phyloP scores from a whole-genome alignment of 2,329 filamentous ascomycete species.

The Hawksworthiomyces lignivorus region DNA sequence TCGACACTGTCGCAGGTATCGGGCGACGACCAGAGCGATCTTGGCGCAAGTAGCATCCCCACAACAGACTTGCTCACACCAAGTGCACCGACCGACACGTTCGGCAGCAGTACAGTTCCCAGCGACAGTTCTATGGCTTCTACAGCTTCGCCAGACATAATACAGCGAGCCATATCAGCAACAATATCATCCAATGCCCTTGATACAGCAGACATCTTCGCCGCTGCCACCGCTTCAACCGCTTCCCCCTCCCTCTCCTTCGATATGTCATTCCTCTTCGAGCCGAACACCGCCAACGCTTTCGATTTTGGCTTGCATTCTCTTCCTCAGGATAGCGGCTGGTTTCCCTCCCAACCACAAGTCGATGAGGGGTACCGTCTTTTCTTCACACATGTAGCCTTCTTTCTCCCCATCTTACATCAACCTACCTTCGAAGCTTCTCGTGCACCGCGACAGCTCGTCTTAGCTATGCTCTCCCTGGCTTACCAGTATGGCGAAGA shows the following conservation, averaged over 20 bases:
- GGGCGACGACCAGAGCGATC: no score
- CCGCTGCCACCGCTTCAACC: no score
- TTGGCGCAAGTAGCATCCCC: no score
- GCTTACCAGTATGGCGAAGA: constrained; percentile 31
- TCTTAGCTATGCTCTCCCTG: constrained; percentile 29
- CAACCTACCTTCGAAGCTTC: constrained; percentile 26
- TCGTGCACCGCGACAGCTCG: constrained; percentile 18
- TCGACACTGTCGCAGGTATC: no score
- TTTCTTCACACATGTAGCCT: constrained; percentile 28
- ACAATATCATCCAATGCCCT: no score
- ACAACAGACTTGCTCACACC: no score
- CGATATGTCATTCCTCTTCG: neutral
- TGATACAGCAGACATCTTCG: no score
- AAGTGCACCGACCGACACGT: no score
- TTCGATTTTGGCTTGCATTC: constrained; percentile 8
- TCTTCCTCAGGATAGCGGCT: constrained; percentile 19
- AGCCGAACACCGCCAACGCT: neutral
- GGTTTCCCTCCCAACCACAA: constrained; percentile 24
- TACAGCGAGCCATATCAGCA: no score
- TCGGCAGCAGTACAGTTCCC: no score
- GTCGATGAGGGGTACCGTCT: constrained; percentile 24
- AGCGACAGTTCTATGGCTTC: no score
- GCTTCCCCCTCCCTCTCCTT: neutral
- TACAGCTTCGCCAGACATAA: no score
- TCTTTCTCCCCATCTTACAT: constrained; percentile 31